Evolutionary conservation across 2,329 filamentous ascomycete genomes (phyloP).

Genomic region (Fusarium bulbicola): DNA sequence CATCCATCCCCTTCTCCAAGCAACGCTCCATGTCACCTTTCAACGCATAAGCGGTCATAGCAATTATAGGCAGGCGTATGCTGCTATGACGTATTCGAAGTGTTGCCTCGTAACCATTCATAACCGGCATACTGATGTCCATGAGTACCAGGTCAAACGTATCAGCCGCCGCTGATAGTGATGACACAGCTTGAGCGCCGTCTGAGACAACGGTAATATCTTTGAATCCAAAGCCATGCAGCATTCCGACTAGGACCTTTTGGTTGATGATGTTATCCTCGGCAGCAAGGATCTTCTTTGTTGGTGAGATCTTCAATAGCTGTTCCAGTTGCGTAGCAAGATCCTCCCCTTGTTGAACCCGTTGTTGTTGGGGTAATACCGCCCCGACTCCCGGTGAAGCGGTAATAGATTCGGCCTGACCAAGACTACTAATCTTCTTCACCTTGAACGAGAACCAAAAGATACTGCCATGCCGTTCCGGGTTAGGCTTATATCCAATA

Average conservation of each 20-base stretch:
- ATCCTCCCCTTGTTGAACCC: neutral
- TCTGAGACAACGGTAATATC: neutral
- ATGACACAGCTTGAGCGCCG: neutral
- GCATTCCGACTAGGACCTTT: neutral
- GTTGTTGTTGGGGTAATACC: neutral
- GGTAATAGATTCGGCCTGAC: neutral
- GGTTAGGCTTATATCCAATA: neutral
- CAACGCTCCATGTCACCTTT: slow-evolving; percentile 9
- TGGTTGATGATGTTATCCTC: slow-evolving; percentile 12
- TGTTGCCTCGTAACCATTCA: slow-evolving; percentile 7
- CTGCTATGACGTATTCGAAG: neutral
- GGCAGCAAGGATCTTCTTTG: neutral
- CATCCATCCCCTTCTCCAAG: slow-evolving; percentile 4
- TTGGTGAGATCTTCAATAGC: neutral
- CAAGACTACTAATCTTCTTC: neutral
- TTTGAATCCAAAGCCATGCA: slow-evolving; percentile 1
- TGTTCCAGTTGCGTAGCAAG: neutral
- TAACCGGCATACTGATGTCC: slow-evolving; percentile 7
- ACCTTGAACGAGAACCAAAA: slow-evolving; percentile 3
- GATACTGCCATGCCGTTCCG: neutral
- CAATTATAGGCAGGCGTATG: neutral
- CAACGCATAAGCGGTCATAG: slow-evolving; percentile 1
- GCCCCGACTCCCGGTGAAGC: fast-evolving
- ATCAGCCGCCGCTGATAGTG: neutral
- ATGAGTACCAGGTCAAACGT: neutral